These are phyloP conservation scores for Triglochin maritima DNA, from an alignment of 106 monocot species.

Conservation along the genomic window DNA sequence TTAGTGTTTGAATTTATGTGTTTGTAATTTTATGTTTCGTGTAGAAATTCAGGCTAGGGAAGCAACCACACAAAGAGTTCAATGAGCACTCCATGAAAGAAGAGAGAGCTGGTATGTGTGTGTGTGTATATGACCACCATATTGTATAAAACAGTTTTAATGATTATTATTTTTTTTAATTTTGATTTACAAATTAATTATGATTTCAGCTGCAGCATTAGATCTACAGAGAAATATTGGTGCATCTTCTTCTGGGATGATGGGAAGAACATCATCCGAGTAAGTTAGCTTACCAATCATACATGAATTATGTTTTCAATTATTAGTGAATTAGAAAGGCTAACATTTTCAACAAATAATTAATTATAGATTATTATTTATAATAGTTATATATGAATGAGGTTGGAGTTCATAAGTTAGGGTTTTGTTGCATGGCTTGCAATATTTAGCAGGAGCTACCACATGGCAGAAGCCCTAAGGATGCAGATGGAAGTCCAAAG, in stretches of 20 bases:
- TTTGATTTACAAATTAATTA: background rate
- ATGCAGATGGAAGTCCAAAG: conserved; percentile 93
- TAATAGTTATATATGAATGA: background rate
- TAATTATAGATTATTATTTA: background rate
- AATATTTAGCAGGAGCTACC: conserved; percentile 47
- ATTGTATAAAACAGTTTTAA: background rate
- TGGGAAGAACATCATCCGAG: conserved; percentile 62
- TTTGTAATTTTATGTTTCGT: background rate
- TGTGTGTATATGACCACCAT: background rate
- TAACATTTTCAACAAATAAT: too few relatives aligned
- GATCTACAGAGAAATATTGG: conserved; percentile 50
- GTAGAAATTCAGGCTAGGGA: conserved; percentile 95
- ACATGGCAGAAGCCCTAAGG: conserved; percentile 52
- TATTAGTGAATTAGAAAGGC: background rate
- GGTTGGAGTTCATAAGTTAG: background rate
- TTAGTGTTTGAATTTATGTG: background rate
- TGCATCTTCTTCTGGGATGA: conserved; percentile 51
- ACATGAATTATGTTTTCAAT: background rate
- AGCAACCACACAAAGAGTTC: conserved; percentile 95
- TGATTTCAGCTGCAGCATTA: conserved; percentile 19
- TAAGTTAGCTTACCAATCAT: conserved; percentile 12
- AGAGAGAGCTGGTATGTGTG: conserved; percentile 14
- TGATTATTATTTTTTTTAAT: background rate
- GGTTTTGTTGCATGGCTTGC: conserved; percentile 1
- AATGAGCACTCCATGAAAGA: conserved; percentile 76